phyloP scores from a whole-genome alignment of 805 yeast species.

The Ogataea methanolica region DNA sequence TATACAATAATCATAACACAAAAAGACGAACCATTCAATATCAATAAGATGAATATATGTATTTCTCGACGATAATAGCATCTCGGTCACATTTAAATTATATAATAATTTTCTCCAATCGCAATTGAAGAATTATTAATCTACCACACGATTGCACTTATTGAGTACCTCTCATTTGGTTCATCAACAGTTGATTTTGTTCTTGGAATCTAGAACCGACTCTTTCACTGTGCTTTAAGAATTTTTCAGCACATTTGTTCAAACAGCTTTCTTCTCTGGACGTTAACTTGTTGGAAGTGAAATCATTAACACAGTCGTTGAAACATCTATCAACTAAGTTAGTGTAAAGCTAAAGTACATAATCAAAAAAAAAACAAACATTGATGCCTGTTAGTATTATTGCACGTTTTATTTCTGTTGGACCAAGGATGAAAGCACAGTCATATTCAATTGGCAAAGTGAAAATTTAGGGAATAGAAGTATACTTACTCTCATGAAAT shows the following conservation, averaged over 20 bases:
- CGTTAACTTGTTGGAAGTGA: conserved; percentile 86
- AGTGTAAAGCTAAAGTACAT: conserved; percentile 56
- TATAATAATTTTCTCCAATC: too few species aligned
- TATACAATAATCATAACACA: too few species aligned
- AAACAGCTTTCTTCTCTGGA: conserved; percentile 83
- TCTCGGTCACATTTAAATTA: too few species aligned
- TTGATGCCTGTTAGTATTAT: background rate
- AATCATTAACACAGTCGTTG: conserved; percentile 96
- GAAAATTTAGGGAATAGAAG: too few species aligned
- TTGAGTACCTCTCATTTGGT: conserved; percentile 46
- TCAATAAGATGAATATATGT: too few species aligned
- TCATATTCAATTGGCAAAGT: too few species aligned
- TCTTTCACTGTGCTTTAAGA: conserved; percentile 96
- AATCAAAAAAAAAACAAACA: background rate
- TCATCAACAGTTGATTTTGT: conserved; percentile 76
- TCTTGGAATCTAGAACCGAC: conserved; percentile 99
- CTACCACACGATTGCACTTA: conserved; percentile 1
- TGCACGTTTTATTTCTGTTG: too few species aligned
- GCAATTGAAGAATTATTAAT: too few species aligned
- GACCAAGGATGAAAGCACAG: background rate
- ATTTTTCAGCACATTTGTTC: conserved; percentile 91
- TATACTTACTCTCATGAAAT: conserved; percentile 79
- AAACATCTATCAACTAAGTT: conserved; percentile 95
- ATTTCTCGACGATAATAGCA: too few species aligned
- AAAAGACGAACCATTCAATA: too few species aligned